Conservation (phyloP, 768 basidiomycete genomes). For the Coprinopsis sp. region DNA sequence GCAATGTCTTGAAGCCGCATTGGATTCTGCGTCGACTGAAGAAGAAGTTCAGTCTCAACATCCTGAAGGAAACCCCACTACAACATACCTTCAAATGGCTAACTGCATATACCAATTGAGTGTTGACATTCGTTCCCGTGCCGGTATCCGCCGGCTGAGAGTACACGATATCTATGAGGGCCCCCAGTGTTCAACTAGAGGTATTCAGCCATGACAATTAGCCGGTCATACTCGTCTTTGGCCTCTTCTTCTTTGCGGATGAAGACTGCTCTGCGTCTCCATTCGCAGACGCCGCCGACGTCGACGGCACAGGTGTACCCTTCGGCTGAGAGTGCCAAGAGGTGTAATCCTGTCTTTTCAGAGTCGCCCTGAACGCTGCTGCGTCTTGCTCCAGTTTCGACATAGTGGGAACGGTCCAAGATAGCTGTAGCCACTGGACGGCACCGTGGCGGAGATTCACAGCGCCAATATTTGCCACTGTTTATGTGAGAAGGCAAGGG, state of each 20-base stretch:
- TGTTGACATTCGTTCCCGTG: slow-evolving; percentile 76
- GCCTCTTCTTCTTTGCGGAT: slow-evolving; percentile 53
- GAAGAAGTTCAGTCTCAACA: neutral
- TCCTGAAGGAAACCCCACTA: slow-evolving; percentile 1
- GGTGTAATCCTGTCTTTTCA: slow-evolving; percentile 61
- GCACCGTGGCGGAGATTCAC: no score
- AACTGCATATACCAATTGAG: slow-evolving; percentile 82
- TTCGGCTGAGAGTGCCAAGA: slow-evolving; percentile 74
- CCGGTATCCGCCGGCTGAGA: slow-evolving; percentile 88
- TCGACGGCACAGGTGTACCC: slow-evolving; percentile 19
- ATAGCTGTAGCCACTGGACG: no score
- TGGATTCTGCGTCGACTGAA: slow-evolving; percentile 64
- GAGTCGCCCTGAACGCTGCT: slow-evolving; percentile 61
- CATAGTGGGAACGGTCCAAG: slow-evolving; percentile 42
- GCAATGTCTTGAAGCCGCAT: slow-evolving; percentile 88
- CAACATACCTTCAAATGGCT: slow-evolving; percentile 72
- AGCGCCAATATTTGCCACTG: no score
- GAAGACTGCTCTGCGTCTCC: slow-evolving; percentile 22
- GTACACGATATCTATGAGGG: slow-evolving; percentile 61
- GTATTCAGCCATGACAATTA: slow-evolving; percentile 5
- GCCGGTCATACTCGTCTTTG: slow-evolving; percentile 51
- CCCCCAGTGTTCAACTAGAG: slow-evolving; percentile 10
- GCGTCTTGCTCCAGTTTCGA: slow-evolving; percentile 65
- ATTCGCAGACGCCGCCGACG: slow-evolving; percentile 15
- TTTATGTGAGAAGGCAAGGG: no score